Base-by-base conservation (phyloP, 768 basidiomycete genomes). In the Collybia sordida region DNA sequence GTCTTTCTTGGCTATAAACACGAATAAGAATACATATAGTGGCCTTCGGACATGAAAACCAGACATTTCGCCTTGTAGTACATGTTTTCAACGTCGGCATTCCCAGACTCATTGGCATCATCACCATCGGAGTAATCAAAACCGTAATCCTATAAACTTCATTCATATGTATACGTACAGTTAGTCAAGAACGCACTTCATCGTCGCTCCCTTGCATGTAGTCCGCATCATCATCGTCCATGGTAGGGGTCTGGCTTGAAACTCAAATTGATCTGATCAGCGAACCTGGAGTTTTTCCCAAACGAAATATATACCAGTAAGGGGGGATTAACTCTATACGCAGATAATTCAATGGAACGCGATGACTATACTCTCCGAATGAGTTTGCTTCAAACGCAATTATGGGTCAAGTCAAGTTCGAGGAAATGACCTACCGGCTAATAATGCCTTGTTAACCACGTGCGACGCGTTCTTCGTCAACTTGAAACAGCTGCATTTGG, bases 21-120 rank as follows among this genome's bases (percentile, higher is more conserved):
- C 7, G n/a, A n/a, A 45, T 52, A 9, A 49, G 50, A 47, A 51
- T 43, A 53, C 45, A 40, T 18, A 36, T 47, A 38, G 36, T 8
- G 18, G 31, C 17, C 28, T 17, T 25, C 39, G 36, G 45, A 45
- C 27, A 37, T 3, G 36, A 52, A 21, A 48, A 34, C 68, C 86
- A 45, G 57, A 98, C 96, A 86, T 70, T 99, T 99, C 9, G 97
- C 97, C 42, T 86, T 89, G 67, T 98, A 98, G 72, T 99, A 99
- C 82, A 94, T 84, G 64, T 99, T 99, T 73, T 99, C 97, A 39
- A 97, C 84, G 69, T 97, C 95, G 21, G 84, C 89, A 46, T 83
- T 90, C 42, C 81, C 88, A 1, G 83, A 78, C 58, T 89, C 89
- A 49, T 91, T 83, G 23, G 80, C 90, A 23, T 90, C 90, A 28